These are phyloP conservation scores for Phaeosphaeriaceae sp. DNA, from an alignment of 2,329 filamentous ascomycete genomes.

Conservation along the genomic window DNA sequence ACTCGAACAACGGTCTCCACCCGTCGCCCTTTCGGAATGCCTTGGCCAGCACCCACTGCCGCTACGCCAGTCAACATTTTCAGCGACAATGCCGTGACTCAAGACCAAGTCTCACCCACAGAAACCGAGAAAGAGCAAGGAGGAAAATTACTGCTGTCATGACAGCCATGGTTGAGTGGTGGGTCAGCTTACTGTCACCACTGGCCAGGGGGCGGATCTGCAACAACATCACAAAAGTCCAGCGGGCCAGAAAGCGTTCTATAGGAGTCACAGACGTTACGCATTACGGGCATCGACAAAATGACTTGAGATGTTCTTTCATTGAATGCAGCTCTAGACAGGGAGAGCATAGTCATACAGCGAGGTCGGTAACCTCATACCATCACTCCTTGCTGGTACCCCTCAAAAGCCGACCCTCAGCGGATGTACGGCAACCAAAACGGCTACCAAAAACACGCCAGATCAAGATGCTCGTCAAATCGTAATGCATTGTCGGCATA, in stretches of 20 bases:
- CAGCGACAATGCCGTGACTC: not conserved
- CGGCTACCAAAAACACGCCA: constrained; percentile 16
- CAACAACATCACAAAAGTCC: not conserved
- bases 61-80: not conserved
- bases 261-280: not conserved
- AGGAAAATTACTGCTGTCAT: not conserved
- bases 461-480: constrained; percentile 30
- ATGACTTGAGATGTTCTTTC: constrained; percentile 12
- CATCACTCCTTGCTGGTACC: constrained; percentile 5
- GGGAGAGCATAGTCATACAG: constrained; percentile 27
- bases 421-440: not conserved
- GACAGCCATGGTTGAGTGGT: not conserved
- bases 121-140: not conserved
- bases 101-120: not conserved
- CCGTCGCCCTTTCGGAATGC: constrained; percentile 3
- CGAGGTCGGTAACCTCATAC: constrained; percentile 11
- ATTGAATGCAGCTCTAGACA: constrained; percentile 14
- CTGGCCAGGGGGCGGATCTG: not conserved
- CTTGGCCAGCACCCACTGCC: not conserved
- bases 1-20: not conserved
- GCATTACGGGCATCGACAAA: not conserved
- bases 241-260: not conserved
- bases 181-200: not conserved
- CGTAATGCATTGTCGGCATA: constrained; percentile 26
- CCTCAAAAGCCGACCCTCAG: constrained; percentile 6